Conservation (phyloP, 441 rosid genomes). For the Biscutella laevigata region DNA sequence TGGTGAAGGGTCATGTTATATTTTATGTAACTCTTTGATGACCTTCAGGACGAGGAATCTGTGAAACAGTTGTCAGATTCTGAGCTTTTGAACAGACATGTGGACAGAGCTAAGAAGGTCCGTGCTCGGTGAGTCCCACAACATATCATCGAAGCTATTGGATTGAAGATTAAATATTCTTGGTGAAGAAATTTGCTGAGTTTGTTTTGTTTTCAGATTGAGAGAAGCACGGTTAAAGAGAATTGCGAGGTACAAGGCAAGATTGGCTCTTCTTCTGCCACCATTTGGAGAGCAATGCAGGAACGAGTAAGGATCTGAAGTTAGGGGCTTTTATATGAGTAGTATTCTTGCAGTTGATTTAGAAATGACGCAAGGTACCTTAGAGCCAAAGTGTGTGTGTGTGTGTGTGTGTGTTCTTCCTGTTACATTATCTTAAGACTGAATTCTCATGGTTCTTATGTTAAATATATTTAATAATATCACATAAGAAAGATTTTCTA, state of each 20-base stretch:
- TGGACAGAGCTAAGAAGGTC: constrained; percentile 68
- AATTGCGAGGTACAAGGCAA: constrained; percentile 71
- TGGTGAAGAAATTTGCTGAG: not conserved
- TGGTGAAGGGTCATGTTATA: not conserved
- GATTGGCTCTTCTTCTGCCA: constrained; percentile 81
- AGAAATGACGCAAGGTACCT: constrained; percentile 1
- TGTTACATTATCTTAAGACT: too few species aligned
- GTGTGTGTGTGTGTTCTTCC: too few species aligned
- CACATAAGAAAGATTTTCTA: too few species aligned
- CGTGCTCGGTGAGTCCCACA: constrained; percentile 50
- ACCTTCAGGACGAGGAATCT: constrained; percentile 43
- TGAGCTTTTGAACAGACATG: constrained; percentile 66
- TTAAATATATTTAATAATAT: too few species aligned
- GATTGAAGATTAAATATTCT: not conserved
- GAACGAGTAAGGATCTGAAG: constrained; percentile 30
- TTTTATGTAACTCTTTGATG: not conserved
- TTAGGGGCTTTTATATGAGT: constrained; percentile 8
- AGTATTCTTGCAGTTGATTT: constrained; percentile 6
- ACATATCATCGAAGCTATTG: not conserved
- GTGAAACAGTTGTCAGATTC: constrained; percentile 43
- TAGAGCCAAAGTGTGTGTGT: not conserved
- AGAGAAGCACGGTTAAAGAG: constrained; percentile 56
- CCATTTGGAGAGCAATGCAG: constrained; percentile 56
- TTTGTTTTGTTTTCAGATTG: constrained; percentile 33
- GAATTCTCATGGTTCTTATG: too few species aligned